phyloP scores from a whole-genome alignment of 2,329 filamentous ascomycete genomes.

The Colletotrichum zoysiae region DNA sequence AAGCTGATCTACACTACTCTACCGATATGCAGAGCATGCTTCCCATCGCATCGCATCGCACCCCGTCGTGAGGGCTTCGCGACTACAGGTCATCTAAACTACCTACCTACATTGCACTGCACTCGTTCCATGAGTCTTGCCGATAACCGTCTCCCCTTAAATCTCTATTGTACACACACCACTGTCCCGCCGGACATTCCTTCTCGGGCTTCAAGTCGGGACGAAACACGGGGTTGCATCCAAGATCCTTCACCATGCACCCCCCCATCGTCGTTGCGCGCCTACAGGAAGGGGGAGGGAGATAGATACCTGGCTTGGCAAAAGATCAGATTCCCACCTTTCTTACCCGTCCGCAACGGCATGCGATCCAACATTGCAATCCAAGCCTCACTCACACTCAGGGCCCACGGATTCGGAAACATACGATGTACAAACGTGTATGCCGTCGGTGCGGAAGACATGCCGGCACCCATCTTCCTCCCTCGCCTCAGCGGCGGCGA shows the following conservation, averaged over 20 bases:
- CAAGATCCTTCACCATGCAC: neutral
- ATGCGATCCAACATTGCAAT: neutral
- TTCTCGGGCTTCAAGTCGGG: neutral
- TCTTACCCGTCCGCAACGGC: neutral
- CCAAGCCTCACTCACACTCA: slow-evolving; percentile 1
- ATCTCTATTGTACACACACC: neutral
- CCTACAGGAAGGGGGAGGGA: neutral
- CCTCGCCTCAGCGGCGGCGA: slow-evolving; percentile 3
- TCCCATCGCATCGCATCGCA: neutral
- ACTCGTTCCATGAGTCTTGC: neutral
- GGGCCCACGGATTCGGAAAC: neutral
- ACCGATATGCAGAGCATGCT: neutral
- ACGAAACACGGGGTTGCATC: slow-evolving; percentile 8
- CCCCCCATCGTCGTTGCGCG: neutral
- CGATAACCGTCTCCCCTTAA: neutral
- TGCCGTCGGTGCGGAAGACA: neutral
- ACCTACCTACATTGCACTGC: neutral
- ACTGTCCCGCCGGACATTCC: neutral
- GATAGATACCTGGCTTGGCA: neutral
- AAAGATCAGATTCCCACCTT: neutral
- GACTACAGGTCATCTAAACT: neutral
- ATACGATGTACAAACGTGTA: neutral
- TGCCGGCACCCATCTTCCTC: neutral
- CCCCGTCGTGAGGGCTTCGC: neutral
- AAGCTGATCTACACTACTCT: neutral